Evolutionary conservation across 306 rosid genomes (phyloP).

Genomic region (Fragaria iinumae): DNA sequence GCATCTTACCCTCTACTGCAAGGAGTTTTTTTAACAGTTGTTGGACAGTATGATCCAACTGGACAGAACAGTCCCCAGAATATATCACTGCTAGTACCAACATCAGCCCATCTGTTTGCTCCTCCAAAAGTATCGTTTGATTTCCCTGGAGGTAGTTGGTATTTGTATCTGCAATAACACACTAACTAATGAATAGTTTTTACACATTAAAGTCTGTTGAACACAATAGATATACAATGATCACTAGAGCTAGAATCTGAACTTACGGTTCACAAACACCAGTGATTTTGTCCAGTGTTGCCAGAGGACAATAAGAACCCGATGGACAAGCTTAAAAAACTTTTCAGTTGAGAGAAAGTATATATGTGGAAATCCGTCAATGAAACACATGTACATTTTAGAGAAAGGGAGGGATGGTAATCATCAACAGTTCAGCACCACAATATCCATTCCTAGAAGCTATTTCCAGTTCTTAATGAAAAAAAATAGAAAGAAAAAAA

Average conservation of each 20-base stretch:
- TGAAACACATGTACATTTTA: conserved; percentile 25
- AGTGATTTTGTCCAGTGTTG: conserved; percentile 61
- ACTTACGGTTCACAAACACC: conserved; percentile 96
- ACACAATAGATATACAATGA: neutral
- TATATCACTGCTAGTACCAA: conserved; percentile 58
- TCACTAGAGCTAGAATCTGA: conserved; percentile 19
- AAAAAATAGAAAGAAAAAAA: neutral
- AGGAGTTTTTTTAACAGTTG: conserved; percentile 40
- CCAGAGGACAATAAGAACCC: conserved; percentile 86
- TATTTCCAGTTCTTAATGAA: neutral
- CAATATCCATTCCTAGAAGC: neutral
- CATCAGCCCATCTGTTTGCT: conserved; percentile 87
- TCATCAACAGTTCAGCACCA: neutral
- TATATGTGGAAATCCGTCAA: neutral
- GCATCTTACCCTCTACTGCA: neutral
- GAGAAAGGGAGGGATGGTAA: neutral
- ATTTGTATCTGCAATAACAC: conserved; percentile 60
- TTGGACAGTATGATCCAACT: conserved; percentile 86
- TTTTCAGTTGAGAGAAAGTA: conserved; percentile 29
- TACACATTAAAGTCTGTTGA: neutral
- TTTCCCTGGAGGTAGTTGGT: conserved; percentile 75
- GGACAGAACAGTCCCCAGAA: conserved; percentile 47
- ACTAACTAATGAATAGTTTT: neutral
- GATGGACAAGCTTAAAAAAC: conserved; percentile 78
- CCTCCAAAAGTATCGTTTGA: conserved; percentile 93